phyloP scores from a whole-genome alignment of 257 asterid genomes.

The Salvia splendens region DNA sequence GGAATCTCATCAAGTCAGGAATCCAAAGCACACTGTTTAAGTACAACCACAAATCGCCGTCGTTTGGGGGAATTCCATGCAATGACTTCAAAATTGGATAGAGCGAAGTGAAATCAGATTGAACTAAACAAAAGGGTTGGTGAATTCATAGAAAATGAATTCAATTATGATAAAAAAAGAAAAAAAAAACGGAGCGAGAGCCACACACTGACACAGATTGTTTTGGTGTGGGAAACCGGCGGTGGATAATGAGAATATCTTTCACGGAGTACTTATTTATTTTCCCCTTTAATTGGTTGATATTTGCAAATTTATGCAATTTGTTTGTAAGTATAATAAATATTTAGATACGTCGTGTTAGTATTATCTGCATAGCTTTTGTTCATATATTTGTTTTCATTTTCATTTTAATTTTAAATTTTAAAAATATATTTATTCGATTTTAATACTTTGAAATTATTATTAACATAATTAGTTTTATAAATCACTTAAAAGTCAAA shows the following conservation, averaged over 20 bases:
- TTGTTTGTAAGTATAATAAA: too few relatives aligned
- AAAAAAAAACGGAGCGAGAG: constrained; percentile 27
- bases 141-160: constrained; percentile 12
- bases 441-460: too few relatives aligned
- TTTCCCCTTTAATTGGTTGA: not conserved
- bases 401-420: too few relatives aligned
- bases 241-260: constrained; percentile 38
- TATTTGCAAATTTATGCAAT: not conserved
- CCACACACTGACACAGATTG: constrained; percentile 35
- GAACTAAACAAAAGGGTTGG: constrained; percentile 1
- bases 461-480: too few relatives aligned
- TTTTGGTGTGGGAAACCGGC: constrained; percentile 14
- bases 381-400: too few relatives aligned
- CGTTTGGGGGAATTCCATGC: constrained; percentile 36
- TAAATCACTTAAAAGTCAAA: too few relatives aligned
- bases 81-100: not conserved
- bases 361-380: too few relatives aligned
- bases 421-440: too few relatives aligned
- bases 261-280: not conserved
- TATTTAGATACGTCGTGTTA: too few relatives aligned
- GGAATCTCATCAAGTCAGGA: constrained; percentile 79
- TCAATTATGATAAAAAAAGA: not conserved
- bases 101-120: not conserved
- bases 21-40: constrained; percentile 39
- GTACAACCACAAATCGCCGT: constrained; percentile 20